A percentile compares a stretch with the other conserved stretches of the same genome.
These are phyloP conservation scores for Verticillium longisporum DNA, from an alignment of 2,329 filamentous ascomycete species.

Conservation along the genomic window DNA sequence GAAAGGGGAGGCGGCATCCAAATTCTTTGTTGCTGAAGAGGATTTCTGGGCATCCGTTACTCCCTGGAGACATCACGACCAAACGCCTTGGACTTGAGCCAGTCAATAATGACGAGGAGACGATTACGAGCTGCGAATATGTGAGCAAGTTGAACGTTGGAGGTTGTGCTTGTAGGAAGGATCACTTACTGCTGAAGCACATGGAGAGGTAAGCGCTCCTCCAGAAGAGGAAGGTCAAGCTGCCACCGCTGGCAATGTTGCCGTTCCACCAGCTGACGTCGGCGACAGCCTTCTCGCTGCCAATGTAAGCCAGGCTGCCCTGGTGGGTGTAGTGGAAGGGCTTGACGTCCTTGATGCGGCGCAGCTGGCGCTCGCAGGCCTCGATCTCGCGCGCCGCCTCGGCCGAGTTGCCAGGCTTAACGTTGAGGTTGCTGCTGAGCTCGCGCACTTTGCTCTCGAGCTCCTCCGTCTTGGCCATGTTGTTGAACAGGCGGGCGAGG, in stretches of 20 bases:
- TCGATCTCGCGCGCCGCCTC: slow-evolving; percentile 71
- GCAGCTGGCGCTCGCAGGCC: slow-evolving; percentile 75
- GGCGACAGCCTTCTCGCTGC: slow-evolving; percentile 93
- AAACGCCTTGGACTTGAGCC: slow-evolving; percentile 95
- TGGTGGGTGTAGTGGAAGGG: slow-evolving; percentile 99
- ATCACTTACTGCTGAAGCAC: slow-evolving; percentile 94
- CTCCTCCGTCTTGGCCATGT: slow-evolving; percentile 89
- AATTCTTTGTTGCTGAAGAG: neutral
- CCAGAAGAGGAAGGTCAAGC: slow-evolving; percentile 97
- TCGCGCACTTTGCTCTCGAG: slow-evolving; percentile 70
- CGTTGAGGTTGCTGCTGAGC: slow-evolving; percentile 57
- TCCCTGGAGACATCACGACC: slow-evolving; percentile 89
- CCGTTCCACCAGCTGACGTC: slow-evolving; percentile 97
- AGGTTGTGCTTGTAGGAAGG: neutral
- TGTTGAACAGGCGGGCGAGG: slow-evolving; percentile 94
- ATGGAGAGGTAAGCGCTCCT: slow-evolving; percentile 96
- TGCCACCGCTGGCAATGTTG: slow-evolving; percentile 89
- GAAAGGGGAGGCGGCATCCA: neutral
- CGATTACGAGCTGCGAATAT: slow-evolving; percentile 71
- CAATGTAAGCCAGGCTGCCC: slow-evolving; percentile 94
- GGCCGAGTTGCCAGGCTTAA: slow-evolving; percentile 59
- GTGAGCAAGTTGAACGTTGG: slow-evolving; percentile 7
- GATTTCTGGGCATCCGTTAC: slow-evolving; percentile 31
- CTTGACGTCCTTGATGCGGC: slow-evolving; percentile 87
- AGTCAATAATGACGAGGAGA: slow-evolving; percentile 86